Evolutionary conservation across 257 asterid species (phyloP).

Genomic region (Paraleonurus japonicus): DNA sequence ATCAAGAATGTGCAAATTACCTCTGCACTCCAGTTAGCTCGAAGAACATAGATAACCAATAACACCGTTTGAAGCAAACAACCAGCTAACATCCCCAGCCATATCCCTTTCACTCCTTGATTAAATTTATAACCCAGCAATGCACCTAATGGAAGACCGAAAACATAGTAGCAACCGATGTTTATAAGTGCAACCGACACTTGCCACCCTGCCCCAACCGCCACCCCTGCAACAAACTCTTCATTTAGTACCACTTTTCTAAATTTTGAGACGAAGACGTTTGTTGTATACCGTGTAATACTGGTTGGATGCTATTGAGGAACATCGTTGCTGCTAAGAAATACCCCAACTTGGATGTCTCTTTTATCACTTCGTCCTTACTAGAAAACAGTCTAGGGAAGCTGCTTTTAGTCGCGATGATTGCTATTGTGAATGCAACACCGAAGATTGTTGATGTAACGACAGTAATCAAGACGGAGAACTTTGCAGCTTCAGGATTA

Average conservation of each 20-base stretch:
- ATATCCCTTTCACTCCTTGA: slow-evolving; percentile 70
- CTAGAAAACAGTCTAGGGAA: slow-evolving; percentile 60
- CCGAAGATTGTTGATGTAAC: slow-evolving; percentile 60
- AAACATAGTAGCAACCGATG: slow-evolving; percentile 48
- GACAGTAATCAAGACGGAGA: slow-evolving; percentile 53
- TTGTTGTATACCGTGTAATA: slow-evolving; percentile 57
- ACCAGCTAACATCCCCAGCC: slow-evolving; percentile 81
- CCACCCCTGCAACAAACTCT: slow-evolving; percentile 58
- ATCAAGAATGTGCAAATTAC: slow-evolving; percentile 12
- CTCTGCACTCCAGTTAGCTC: slow-evolving; percentile 70
- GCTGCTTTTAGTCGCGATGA: slow-evolving; percentile 40
- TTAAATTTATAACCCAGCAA: slow-evolving; percentile 61
- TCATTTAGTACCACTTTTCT: neutral
- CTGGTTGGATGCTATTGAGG: slow-evolving; percentile 81
- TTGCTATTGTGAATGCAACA: slow-evolving; percentile 39
- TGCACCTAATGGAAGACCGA: slow-evolving; percentile 85
- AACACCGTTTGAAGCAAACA: slow-evolving; percentile 63
- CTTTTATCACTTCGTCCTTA: slow-evolving; percentile 46
- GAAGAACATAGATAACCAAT: slow-evolving; percentile 34
- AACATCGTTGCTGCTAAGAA: slow-evolving; percentile 68
- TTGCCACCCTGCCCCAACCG: slow-evolving; percentile 98
- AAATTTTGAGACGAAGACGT: neutral
- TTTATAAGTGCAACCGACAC: slow-evolving; percentile 66
- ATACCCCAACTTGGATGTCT: slow-evolving; percentile 61
- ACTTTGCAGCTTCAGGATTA: slow-evolving; percentile 67